phyloP scores from a whole-genome alignment of 805 yeast species.

The Nakazawaea populi region DNA sequence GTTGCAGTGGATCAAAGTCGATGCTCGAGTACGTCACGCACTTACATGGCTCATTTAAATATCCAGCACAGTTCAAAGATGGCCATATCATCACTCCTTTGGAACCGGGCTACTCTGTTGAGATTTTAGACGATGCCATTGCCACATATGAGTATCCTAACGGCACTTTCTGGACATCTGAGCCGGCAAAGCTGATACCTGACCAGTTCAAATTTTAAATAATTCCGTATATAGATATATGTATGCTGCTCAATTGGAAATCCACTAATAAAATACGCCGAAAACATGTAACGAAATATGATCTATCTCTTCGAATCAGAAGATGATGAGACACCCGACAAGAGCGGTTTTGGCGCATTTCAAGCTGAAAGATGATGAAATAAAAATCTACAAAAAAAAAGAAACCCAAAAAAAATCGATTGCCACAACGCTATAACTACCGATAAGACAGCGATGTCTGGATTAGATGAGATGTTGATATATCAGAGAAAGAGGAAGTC shows the following conservation, averaged over 20 bases:
- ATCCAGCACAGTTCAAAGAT: conserved; percentile 15
- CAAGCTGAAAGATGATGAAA: neutral
- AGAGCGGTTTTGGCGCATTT: too few species aligned
- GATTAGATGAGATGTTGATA: neutral
- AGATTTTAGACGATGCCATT: conserved; percentile 12
- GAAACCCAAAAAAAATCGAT: neutral
- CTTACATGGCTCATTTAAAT: conserved; percentile 16
- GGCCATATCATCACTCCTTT: conserved; percentile 16
- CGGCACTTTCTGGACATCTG: conserved; percentile 20
- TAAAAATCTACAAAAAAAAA: neutral
- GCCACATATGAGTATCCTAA: conserved; percentile 16
- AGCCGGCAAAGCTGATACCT: conserved; percentile 14
- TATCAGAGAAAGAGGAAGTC: neutral
- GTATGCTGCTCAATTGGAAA: neutral
- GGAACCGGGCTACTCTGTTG: conserved; percentile 20
- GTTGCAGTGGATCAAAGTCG: conserved; percentile 15
- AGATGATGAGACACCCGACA: neutral
- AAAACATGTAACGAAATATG: neutral
- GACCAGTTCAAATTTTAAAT: conserved; percentile 2
- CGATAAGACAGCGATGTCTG: neutral
- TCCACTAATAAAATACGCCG: too few species aligned
- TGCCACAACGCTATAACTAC: neutral
- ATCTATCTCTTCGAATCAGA: neutral
- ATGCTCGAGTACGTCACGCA: conserved; percentile 18
- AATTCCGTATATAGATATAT: neutral